Conservation (phyloP, 305 asterid species). For the Solanum chacoense region DNA sequence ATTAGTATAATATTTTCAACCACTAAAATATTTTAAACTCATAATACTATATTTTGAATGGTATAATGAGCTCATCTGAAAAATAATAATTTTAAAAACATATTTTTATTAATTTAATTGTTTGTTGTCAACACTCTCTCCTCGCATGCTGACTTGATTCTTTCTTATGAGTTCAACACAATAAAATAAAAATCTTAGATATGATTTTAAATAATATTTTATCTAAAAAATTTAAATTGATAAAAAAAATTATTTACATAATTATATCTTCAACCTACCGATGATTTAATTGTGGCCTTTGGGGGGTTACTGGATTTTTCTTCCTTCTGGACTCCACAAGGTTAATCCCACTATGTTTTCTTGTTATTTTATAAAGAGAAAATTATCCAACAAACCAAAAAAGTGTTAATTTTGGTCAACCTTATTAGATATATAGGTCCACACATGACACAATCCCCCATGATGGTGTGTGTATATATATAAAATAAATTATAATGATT, state of each 20-base stretch:
- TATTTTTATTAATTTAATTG: not conserved
- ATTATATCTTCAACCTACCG: rapidly evolving
- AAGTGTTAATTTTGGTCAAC: not conserved
- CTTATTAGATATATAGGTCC: not conserved
- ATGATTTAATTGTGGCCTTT: not conserved
- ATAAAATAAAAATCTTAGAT: not conserved
- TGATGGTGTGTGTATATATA: not conserved
- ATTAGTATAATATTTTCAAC: not conserved
- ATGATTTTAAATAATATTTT: too few species aligned
- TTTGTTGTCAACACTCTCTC: not conserved
- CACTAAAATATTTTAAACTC: not conserved
- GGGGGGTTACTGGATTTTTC: not conserved
- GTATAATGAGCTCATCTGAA: not conserved
- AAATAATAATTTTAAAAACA: not conserved
- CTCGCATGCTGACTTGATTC: not conserved
- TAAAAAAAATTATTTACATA: not conserved
- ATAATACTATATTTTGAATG: not conserved
- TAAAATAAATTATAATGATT: too few species aligned
- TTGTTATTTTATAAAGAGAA: not conserved
- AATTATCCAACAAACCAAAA: not conserved
- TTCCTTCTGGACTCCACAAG: not conserved
- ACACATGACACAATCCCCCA: not conserved
- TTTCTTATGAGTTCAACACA: not conserved
- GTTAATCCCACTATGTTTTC: not conserved
- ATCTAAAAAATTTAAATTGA: too few species aligned